Conservation (phyloP, 495 filamentous ascomycete species). For the Hyaloscypha bicolor region DNA sequence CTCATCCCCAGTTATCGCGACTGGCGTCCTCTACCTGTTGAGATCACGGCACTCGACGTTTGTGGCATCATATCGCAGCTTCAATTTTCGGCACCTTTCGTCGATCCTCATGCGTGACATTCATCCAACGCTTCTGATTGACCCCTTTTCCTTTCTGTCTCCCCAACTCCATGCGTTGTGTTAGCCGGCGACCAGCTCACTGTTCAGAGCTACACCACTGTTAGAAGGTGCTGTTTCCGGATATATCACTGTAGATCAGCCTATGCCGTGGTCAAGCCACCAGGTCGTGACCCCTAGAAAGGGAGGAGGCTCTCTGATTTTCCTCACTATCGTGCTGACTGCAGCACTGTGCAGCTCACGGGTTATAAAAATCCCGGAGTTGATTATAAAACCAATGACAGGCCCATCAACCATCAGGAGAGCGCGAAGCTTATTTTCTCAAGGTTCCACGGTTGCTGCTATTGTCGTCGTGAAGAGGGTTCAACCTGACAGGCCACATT, state of each 20-base stretch:
- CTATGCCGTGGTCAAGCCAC: constrained; percentile 17
- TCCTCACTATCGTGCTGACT: constrained; percentile 7
- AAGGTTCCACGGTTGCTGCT: neutral
- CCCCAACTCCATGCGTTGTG: neutral
- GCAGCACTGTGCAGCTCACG: neutral
- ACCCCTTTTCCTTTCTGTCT: neutral
- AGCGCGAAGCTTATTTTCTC: neutral
- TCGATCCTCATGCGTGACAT: constrained; percentile 22
- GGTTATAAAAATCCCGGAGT: neutral
- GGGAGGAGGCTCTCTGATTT: constrained; percentile 10
- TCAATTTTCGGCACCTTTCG: neutral
- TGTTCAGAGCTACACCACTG: constrained; percentile 23
- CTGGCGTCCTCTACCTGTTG: neutral
- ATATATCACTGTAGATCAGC: constrained; percentile 23
- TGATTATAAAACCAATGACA: neutral
- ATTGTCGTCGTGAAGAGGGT: neutral
- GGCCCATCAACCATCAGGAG: neutral
- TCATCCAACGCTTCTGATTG: constrained; percentile 17
- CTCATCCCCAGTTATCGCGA: neutral
- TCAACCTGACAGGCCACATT: neutral
- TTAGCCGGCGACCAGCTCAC: neutral
- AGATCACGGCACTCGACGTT: constrained; percentile 9
- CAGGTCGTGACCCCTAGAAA: neutral
- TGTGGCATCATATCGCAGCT: constrained; percentile 5
- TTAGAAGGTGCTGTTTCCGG: constrained; percentile 29